Conservation (phyloP, 2,329 filamentous ascomycete species). For the Sporothrix dimorphospora region DNA sequence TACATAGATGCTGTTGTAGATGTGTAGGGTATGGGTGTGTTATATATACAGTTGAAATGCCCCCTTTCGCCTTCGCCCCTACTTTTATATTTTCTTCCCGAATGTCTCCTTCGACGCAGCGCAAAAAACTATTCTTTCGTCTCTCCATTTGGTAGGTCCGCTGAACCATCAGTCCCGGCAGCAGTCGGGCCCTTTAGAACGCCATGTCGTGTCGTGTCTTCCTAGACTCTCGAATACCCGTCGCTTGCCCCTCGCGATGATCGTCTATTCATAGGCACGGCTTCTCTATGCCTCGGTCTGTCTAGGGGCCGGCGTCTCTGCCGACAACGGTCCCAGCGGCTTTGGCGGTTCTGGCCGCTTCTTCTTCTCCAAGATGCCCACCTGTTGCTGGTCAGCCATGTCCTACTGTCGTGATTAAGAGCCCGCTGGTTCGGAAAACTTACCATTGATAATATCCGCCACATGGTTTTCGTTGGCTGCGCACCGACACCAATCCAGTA, state of each 20-base stretch:
- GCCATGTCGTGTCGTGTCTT: background rate
- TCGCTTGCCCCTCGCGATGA: background rate
- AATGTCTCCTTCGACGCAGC: background rate
- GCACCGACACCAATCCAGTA: slow-evolving; percentile 98
- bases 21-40: slow-evolving; percentile 22
- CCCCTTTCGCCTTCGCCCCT: background rate
- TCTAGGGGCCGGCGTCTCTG: background rate
- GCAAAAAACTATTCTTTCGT: background rate
- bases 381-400: slow-evolving; percentile 20
- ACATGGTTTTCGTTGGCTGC: slow-evolving; percentile 87
- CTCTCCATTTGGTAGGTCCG: background rate
- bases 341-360: background rate
- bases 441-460: slow-evolving; percentile 84
- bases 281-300: background rate
- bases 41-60: slow-evolving; percentile 25
- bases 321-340: background rate
- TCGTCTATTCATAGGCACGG: background rate
- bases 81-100: background rate
- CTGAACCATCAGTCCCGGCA: background rate
- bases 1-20: slow-evolving; percentile 23
- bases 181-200: too few relatives aligned
- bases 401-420: background rate
- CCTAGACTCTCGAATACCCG: background rate
- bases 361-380: slow-evolving; percentile 33
- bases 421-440: background rate